Percentiles rank a stretch among this genome's conserved stretches.
Evolutionary conservation across 495 filamentous ascomycete species (phyloP).

Genomic region (Jackrogersella minutella): DNA sequence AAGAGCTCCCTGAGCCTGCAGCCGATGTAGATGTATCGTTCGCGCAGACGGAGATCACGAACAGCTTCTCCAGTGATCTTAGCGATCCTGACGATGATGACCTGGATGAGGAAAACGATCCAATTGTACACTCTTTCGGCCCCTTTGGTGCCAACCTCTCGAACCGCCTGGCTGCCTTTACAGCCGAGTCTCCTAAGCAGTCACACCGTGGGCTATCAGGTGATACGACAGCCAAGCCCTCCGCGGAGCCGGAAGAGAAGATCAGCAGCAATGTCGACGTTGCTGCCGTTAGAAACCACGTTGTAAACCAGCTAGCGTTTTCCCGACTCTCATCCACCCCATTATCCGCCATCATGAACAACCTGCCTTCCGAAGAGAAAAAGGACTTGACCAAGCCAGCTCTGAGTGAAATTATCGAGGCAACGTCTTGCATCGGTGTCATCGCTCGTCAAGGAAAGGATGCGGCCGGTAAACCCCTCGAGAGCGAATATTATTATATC

Average conservation of each 20-base stretch:
- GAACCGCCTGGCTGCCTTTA: slow-evolving; percentile 78
- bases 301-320: slow-evolving; percentile 94
- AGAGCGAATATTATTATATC: slow-evolving; percentile 98
- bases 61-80: slow-evolving; percentile 64
- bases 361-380: slow-evolving; percentile 75
- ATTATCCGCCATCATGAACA: slow-evolving; percentile 83
- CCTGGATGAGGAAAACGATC: slow-evolving; percentile 91
- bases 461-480: slow-evolving; percentile 89
- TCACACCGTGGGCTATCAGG: slow-evolving; percentile 45
- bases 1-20: slow-evolving; percentile 42
- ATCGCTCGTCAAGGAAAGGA: slow-evolving; percentile 93
- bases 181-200: slow-evolving; percentile 63
- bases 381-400: slow-evolving; percentile 65
- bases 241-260: slow-evolving; percentile 42
- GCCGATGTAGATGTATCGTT: slow-evolving; percentile 38
- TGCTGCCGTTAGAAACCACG: slow-evolving; percentile 71
- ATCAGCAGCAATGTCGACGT: slow-evolving; percentile 25
- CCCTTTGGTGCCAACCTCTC: slow-evolving; percentile 85
- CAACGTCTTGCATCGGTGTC: slow-evolving; percentile 79
- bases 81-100: slow-evolving; percentile 77
- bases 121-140: slow-evolving; percentile 87
- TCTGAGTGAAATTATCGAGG: slow-evolving; percentile 73
- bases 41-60: slow-evolving; percentile 47
- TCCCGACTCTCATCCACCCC: slow-evolving; percentile 94
- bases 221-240: slow-evolving; percentile 38